Percentiles rank a stretch among this genome's conserved stretches.
Conservation (phyloP, 805 yeast species). For the Limtongia smithiae region DNA sequence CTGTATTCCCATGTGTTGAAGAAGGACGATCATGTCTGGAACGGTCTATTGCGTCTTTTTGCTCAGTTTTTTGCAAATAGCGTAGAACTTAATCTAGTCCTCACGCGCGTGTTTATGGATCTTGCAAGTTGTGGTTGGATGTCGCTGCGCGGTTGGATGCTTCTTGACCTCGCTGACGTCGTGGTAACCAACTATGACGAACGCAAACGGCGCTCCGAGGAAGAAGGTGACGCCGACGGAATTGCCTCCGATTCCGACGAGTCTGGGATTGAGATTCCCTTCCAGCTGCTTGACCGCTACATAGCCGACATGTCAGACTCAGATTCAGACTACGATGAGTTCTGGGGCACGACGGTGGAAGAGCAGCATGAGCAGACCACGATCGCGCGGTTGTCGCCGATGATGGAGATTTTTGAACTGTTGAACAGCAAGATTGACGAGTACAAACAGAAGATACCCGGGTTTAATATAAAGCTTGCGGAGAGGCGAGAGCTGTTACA, state of each 20-base stretch:
- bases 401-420: conserved; percentile 15
- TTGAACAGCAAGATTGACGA: conserved; percentile 15
- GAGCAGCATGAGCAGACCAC: conserved; percentile 11
- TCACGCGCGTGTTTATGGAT: conserved; percentile 32
- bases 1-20: conserved; percentile 15
- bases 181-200: conserved; percentile 7
- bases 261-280: background rate
- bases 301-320: conserved; percentile 20
- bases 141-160: conserved; percentile 30
- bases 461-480: conserved; percentile 17
- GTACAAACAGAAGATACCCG: conserved; percentile 14
- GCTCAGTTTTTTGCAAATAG: conserved; percentile 30
- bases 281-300: conserved; percentile 6
- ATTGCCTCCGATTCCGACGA: background rate
- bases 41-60: conserved; percentile 10
- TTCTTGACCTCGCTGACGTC: conserved; percentile 23
- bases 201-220: background rate
- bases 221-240: background rate
- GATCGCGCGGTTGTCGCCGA: conserved; percentile 13
- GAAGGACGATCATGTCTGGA: conserved; percentile 16
- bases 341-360: conserved; percentile 17
- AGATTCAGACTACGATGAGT: conserved; percentile 21
- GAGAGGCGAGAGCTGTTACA: conserved; percentile 17
- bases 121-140: conserved; percentile 31
- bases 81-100: conserved; percentile 32